These are phyloP conservation scores for Debaryomyces tyrocola DNA, from an alignment of 805 yeast species.

Conservation along the genomic window DNA sequence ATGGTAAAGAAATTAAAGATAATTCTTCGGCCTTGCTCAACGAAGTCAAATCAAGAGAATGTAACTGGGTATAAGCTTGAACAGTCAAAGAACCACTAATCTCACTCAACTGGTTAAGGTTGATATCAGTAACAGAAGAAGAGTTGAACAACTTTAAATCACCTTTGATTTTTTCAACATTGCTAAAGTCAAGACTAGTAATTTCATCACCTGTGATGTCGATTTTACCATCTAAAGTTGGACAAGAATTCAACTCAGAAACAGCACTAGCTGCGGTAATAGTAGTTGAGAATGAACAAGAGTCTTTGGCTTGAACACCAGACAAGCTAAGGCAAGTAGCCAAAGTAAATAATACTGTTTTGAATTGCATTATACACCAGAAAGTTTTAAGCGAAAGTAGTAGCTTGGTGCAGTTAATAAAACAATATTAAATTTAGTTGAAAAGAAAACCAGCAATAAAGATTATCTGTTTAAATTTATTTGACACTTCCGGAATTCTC, in stretches of 20 bases:
- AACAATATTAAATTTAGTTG: background rate
- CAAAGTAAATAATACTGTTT: conserved; percentile 2
- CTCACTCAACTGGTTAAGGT: conserved; percentile 26
- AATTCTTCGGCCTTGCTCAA: conserved; percentile 31
- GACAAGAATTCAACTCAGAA: conserved; percentile 34
- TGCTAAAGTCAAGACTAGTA: conserved; percentile 27
- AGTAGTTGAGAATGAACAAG: conserved; percentile 42
- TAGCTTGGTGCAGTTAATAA: background rate
- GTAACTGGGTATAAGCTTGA: conserved; percentile 40
- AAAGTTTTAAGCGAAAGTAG: background rate
- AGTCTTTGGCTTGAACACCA: conserved; percentile 5
- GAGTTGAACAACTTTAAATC: conserved; percentile 38
- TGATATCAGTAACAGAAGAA: conserved; percentile 34
- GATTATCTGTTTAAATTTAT: no score
- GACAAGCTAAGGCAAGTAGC: background rate
- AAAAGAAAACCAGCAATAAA: background rate
- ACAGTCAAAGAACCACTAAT: conserved; percentile 37
- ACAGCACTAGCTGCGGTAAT: conserved; percentile 40
- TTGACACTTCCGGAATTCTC: background rate
- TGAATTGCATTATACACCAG: conserved; percentile 5
- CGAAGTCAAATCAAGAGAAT: conserved; percentile 32
- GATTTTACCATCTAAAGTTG: conserved; percentile 42
- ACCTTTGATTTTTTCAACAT: conserved; percentile 28
- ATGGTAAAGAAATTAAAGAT: conserved; percentile 41
- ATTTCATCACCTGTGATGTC: conserved; percentile 36